A percentile compares a stretch with the other conserved stretches of the same genome.
Evolutionary conservation across 2,329 filamentous ascomycete genomes (phyloP).

Genomic region (Pseudopyricularia javanii): DNA sequence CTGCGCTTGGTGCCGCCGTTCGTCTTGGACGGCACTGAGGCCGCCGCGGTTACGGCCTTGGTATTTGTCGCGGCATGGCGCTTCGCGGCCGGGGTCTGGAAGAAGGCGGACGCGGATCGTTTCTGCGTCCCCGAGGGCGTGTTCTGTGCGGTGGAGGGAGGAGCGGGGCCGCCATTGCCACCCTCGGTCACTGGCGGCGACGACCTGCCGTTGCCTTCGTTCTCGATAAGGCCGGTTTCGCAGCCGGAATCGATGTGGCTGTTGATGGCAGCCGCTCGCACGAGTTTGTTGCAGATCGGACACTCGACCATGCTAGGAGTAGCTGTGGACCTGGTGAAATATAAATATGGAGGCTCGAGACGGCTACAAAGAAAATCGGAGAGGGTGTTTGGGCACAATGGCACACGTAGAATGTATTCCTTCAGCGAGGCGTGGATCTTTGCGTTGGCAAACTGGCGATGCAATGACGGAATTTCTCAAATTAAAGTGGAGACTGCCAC

Average conservation of each 20-base stretch:
- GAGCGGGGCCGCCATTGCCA: slow-evolving; percentile 15
- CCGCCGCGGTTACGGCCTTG: neutral
- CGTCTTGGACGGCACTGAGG: slow-evolving; percentile 7
- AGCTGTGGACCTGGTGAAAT: neutral
- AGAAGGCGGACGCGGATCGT: slow-evolving; percentile 42
- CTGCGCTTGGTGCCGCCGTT: slow-evolving; percentile 33
- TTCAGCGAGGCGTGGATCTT: neutral
- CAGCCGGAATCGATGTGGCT: slow-evolving; percentile 82
- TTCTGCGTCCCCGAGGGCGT: slow-evolving; percentile 33
- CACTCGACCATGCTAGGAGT: slow-evolving; percentile 48
- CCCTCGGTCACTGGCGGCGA: slow-evolving; percentile 10
- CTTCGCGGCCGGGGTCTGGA: slow-evolving; percentile 48
- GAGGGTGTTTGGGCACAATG: neutral
- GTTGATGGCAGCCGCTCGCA: slow-evolving; percentile 70
- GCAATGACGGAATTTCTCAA: neutral
- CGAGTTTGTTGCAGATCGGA: slow-evolving; percentile 66
- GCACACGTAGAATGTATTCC: too few relatives aligned
- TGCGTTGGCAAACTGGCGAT: neutral
- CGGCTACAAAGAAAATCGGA: neutral
- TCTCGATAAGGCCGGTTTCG: slow-evolving; percentile 49
- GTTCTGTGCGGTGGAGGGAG: slow-evolving; percentile 17
- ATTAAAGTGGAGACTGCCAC: neutral
- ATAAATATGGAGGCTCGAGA: neutral
- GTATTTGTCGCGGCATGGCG: slow-evolving; percentile 25
- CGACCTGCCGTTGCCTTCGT: slow-evolving; percentile 15